A percentile compares a stretch with the other conserved stretches of the same genome.
phyloP scores from a whole-genome alignment of 176 grass and related monocot species.

The Cocos nucifera region DNA sequence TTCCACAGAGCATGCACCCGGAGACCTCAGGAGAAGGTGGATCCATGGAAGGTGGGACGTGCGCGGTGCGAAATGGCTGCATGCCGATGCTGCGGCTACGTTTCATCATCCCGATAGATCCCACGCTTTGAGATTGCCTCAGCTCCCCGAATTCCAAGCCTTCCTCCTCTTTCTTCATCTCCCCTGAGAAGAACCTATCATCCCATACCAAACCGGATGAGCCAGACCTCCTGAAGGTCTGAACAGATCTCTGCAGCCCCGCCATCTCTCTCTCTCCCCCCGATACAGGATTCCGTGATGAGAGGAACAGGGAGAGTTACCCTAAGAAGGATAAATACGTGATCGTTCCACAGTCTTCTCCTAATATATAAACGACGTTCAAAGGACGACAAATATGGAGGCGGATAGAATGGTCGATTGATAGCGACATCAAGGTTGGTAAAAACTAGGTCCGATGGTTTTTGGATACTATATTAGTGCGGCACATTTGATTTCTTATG shows the following conservation, averaged over 20 bases:
- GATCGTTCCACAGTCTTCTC: too few relatives aligned
- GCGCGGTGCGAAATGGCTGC: constrained; percentile 15
- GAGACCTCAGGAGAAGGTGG: constrained; percentile 40
- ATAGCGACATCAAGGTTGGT: too few relatives aligned
- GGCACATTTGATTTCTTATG: too few relatives aligned
- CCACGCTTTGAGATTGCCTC: constrained; percentile 35
- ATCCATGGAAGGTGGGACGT: constrained; percentile 22
- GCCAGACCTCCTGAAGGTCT: constrained; percentile 56
- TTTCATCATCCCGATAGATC: constrained; percentile 13
- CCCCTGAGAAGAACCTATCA: constrained; percentile 28
- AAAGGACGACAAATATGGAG: too few relatives aligned
- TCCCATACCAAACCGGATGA: constrained; percentile 72
- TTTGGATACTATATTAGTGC: too few relatives aligned
- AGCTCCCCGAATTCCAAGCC: constrained; percentile 29
- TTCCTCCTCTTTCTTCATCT: constrained; percentile 18
- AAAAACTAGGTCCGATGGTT: too few relatives aligned
- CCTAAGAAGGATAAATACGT: too few relatives aligned
- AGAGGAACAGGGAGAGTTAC: too few relatives aligned
- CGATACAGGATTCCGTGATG: too few relatives aligned
- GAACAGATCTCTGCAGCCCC: constrained; percentile 40
- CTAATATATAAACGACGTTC: too few relatives aligned
- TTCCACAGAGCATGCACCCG: constrained; percentile 43
- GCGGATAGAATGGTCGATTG: too few relatives aligned
- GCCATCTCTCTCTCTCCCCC: constrained; percentile 28
- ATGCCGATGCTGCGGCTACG: background rate